Evolutionary conservation across 1,284 basidiomycete species (phyloP), one percentile per base, ranked within the genome.

Genomic region (Volvariella volvacea): DNA sequence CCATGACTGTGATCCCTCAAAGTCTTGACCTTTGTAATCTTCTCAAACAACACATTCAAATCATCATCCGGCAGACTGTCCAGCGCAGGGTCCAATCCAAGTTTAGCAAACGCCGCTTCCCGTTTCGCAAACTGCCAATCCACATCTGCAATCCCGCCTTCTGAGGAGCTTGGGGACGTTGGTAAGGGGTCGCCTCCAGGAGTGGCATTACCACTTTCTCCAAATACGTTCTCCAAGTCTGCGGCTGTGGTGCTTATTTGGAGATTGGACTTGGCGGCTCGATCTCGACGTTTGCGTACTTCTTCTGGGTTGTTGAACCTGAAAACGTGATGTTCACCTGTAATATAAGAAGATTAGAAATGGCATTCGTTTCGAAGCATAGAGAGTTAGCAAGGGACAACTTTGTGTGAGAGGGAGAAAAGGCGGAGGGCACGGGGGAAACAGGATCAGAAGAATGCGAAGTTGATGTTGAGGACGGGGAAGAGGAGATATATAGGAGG

Each of bases 281-380:
- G 83, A 61, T 92, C 82, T 42, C 92, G 79, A 54, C 85, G 85
- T 54, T 91, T 93, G 50, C 93, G 83, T 42, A 95, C 94, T 57
- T 94, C 89, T 59, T 92, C 92, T 0, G 93, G 93, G 57, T 94
- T 89, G 59, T 96, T 98, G 70, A 97, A 98, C 14, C 95, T 82
- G 66, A 99, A 99, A 45, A 98, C 93, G 66, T 99, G 96, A 51
- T 94, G 87, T 55, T 98, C 94, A 44, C 95, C 94, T 89, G 50
- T 31, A 48, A 44, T 21, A 47, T 45, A 51, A 32, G 39, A 46
- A 45, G 41, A 46, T 41, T 22, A 45, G 34, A 17, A 33, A 40
- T 31, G 14, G 20, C 30, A 39, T 22, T 41, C 31, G 20, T 32
- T 9, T 9, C 30, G 25, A 37, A 37, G n/a, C 15, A 33, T 22